Conservation (phyloP, 306 rosid species). For the Cicer pinnatifidum region DNA sequence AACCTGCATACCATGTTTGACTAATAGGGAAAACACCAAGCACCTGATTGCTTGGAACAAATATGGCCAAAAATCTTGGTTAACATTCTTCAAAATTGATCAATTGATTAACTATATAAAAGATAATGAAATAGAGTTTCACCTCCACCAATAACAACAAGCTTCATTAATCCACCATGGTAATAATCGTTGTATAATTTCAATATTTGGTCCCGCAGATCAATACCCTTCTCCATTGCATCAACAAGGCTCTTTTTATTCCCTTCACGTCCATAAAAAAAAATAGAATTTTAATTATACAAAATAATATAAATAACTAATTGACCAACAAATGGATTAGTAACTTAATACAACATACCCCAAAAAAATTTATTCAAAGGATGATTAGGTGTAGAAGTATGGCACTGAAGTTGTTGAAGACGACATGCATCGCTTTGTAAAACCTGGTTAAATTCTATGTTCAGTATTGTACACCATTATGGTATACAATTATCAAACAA, state of each 20-base stretch:
- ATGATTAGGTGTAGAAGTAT: constrained; percentile 74
- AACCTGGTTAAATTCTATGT: constrained; percentile 88
- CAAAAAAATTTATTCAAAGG: constrained; percentile 85
- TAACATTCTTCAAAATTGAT: constrained; percentile 29
- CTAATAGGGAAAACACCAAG: constrained; percentile 7
- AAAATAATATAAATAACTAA: constrained; percentile 30
- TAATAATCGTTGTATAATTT: constrained; percentile 71
- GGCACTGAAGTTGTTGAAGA: constrained; percentile 91
- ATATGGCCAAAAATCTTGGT: constrained; percentile 27
- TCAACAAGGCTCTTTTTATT: constrained; percentile 92
- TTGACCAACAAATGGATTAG: constrained; percentile 39
- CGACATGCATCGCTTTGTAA: constrained; percentile 88
- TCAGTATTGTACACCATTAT: constrained; percentile 50
- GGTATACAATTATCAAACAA: constrained; percentile 50
- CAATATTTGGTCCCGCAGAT: constrained; percentile 78
- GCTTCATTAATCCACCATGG: constrained; percentile 98
- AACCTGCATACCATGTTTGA: constrained; percentile 26
- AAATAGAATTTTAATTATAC: constrained; percentile 34
- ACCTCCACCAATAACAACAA: constrained; percentile 99
- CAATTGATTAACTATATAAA: constrained; percentile 15
- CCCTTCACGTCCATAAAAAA: constrained; percentile 60
- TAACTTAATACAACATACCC: constrained; percentile 60
- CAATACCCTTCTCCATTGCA: constrained; percentile 89
- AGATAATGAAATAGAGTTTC: constrained; percentile 39
- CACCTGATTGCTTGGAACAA: constrained; percentile 36